Evolutionary conservation across 176 grass and related monocot species (phyloP).

Genomic region (Carex kokanica): DNA sequence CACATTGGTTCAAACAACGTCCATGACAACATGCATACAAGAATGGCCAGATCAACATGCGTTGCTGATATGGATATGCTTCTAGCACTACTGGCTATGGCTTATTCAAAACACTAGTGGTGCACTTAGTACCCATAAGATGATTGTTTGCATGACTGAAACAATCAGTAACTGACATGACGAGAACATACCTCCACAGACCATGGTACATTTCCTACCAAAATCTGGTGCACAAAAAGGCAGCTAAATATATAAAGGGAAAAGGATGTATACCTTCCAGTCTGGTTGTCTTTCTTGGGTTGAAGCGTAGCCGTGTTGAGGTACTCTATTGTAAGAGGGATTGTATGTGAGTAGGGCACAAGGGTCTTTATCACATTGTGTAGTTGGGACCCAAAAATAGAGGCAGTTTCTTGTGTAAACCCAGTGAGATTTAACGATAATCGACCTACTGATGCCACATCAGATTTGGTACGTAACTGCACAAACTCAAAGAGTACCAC

Average conservation of each 20-base stretch:
- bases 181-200: background rate
- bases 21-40: background rate
- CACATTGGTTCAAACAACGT: background rate
- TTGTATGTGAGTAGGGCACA: constrained; percentile 64
- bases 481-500: background rate
- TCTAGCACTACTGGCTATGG: background rate
- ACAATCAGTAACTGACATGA: background rate
- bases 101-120: background rate
- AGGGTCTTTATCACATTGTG: constrained; percentile 54
- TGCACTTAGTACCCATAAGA: background rate
- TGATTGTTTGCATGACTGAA: background rate
- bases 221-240: background rate
- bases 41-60: background rate
- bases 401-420: constrained; percentile 76
- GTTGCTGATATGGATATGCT: background rate
- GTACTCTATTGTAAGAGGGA: constrained; percentile 84
- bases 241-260: background rate
- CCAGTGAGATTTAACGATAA: constrained; percentile 85
- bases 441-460: constrained; percentile 76
- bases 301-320: constrained; percentile 71
- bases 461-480: constrained; percentile 75
- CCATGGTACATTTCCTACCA: background rate
- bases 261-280: constrained; percentile 57
- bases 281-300: constrained; percentile 82
- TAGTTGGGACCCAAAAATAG: constrained; percentile 70